A percentile compares a stretch with the other conserved stretches of the same genome.
Evolutionary conservation across 805 yeast species (phyloP).

Genomic region (Yarrowia divulgata): DNA sequence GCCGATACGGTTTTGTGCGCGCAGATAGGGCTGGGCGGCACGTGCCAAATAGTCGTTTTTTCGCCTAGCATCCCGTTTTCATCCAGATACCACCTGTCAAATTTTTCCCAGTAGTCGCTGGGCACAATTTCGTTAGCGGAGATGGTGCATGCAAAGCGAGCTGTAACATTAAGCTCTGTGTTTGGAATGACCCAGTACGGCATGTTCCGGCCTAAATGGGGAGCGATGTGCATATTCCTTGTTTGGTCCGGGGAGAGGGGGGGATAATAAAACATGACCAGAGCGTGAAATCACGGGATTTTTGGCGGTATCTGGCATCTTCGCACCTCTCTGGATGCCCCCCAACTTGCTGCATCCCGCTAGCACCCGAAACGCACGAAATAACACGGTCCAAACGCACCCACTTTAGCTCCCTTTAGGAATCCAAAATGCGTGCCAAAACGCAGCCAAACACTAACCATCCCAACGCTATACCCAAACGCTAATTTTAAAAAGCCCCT

Average conservation of each 20-base stretch:
- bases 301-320: not conserved
- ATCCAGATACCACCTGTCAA: too few species aligned
- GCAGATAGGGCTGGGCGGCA: too few species aligned
- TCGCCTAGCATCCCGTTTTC: too few species aligned
- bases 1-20: too few species aligned
- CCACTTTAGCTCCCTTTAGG: constrained; percentile 5
- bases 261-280: not conserved
- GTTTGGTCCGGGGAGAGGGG: not conserved
- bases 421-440: not conserved
- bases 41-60: too few species aligned
- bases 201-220: constrained; percentile 8
- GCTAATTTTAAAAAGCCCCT: not conserved
- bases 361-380: not conserved
- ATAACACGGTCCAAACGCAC: not conserved
- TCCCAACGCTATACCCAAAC: not conserved
- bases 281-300: not conserved
- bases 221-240: constrained; percentile 1
- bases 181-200: constrained; percentile 34
- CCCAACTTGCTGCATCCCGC: not conserved
- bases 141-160: not conserved
- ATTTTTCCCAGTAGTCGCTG: too few species aligned
- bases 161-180: not conserved
- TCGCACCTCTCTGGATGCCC: too few species aligned
- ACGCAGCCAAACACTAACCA: too few species aligned
- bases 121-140: not conserved